A percentile compares a stretch with the other conserved stretches of the same genome.
Conservation (phyloP, 805 yeast species). For the Yarrowia bubula region DNA sequence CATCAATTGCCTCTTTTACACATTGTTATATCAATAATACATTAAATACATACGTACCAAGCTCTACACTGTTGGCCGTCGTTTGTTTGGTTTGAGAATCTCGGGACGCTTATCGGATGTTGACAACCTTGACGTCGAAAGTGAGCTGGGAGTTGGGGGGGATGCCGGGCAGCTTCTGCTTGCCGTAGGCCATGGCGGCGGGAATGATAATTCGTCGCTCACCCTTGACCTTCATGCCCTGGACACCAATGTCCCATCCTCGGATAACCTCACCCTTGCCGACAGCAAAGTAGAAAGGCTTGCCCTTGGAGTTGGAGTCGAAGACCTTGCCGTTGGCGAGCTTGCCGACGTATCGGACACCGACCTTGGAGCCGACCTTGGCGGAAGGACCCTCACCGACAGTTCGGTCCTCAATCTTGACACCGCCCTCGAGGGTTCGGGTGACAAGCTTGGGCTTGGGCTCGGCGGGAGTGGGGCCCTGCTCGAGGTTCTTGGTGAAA, state of each 20-base stretch:
- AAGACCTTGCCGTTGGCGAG: slow-evolving; percentile 93
- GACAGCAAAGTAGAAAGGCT: slow-evolving; percentile 85
- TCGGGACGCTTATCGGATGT: slow-evolving; percentile 60
- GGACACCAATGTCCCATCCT: slow-evolving; percentile 98
- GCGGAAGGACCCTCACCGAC: slow-evolving; percentile 85
- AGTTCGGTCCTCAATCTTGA: slow-evolving; percentile 87
- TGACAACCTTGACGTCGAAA: slow-evolving; percentile 90
- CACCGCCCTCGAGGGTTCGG: slow-evolving; percentile 88
- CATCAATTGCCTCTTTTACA: too few species aligned
- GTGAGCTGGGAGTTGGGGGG: slow-evolving; percentile 97
- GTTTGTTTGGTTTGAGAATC: neutral
- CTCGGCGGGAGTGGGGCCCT: slow-evolving; percentile 71
- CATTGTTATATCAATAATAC: slow-evolving; percentile 7
- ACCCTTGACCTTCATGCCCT: slow-evolving; percentile 98
- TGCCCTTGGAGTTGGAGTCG: slow-evolving; percentile 96
- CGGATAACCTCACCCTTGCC: slow-evolving; percentile 98
- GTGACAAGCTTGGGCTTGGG: slow-evolving; percentile 45
- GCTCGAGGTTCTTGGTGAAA: slow-evolving; percentile 87
- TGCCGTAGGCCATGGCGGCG: slow-evolving; percentile 95
- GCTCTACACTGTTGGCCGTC: neutral
- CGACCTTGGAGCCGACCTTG: slow-evolving; percentile 84
- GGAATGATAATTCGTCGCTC: slow-evolving; percentile 98
- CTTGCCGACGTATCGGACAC: slow-evolving; percentile 97
- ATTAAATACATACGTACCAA: slow-evolving; percentile 18
- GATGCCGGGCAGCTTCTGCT: slow-evolving; percentile 89